phyloP scores from a whole-genome alignment of 2,329 filamentous ascomycete genomes.

The Atkinsonella hypoxylon region DNA sequence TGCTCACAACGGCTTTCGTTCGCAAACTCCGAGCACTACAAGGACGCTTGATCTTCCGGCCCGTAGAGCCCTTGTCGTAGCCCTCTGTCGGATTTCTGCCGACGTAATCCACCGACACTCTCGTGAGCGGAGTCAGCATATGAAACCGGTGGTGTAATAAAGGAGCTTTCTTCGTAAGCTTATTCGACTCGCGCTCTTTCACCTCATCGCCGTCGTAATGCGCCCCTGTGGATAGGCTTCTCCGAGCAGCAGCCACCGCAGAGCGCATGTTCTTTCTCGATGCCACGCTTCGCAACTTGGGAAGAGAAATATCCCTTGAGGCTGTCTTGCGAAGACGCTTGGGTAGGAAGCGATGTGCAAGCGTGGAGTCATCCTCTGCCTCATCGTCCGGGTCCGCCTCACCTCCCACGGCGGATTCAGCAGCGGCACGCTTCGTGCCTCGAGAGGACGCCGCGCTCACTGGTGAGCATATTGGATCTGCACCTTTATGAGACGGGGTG shows the following conservation, averaged over 20 bases:
- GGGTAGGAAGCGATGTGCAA: constrained; percentile 14
- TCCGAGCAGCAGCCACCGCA: constrained; percentile 1
- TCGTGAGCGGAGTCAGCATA: neutral
- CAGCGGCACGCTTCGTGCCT: constrained; percentile 38
- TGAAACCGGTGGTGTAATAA: neutral
- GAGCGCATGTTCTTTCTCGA: constrained; percentile 10
- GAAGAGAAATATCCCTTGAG: constrained; percentile 28
- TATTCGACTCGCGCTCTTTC: constrained; percentile 10
- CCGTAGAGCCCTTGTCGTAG: neutral
- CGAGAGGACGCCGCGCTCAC: constrained; percentile 24
- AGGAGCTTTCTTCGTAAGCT: constrained; percentile 15
- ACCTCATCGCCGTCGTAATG: neutral
- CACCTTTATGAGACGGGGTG: constrained; percentile 7
- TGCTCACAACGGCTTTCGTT: neutral
- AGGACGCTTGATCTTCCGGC: constrained; percentile 4
- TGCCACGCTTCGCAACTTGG: constrained; percentile 19
- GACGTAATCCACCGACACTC: neutral
- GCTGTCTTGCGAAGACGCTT: constrained; percentile 40
- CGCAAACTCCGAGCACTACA: constrained; percentile 4
- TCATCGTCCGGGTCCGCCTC: constrained; percentile 8
- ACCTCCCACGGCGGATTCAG: constrained; percentile 19
- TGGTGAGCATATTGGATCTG: constrained; percentile 19
- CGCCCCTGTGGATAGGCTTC: neutral
- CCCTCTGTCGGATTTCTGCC: neutral
- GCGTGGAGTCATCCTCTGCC: constrained; percentile 10